phyloP scores from a whole-genome alignment of 2,329 filamentous ascomycete genomes.

The Beauveria brongniartii region DNA sequence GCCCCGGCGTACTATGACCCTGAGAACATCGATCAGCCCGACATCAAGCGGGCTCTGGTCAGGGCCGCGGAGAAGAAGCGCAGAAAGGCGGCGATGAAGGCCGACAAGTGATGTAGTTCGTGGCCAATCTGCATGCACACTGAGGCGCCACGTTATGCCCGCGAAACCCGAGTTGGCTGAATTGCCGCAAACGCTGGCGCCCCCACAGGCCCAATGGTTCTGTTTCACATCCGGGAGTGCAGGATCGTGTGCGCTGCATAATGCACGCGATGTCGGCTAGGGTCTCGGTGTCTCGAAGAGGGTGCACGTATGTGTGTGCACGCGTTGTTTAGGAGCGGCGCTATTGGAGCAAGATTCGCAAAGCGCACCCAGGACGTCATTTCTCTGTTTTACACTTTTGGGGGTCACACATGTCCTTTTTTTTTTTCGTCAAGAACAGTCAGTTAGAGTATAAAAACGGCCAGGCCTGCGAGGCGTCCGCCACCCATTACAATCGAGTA shows the following conservation, averaged over 20 bases:
- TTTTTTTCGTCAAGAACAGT: background rate
- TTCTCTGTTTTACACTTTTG: background rate
- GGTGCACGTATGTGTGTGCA: background rate
- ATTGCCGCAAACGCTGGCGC: background rate
- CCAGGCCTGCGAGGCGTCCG: background rate
- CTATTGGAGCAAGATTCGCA: background rate
- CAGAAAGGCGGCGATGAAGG: slow-evolving; percentile 50
- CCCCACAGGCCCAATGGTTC: background rate
- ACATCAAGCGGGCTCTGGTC: slow-evolving; percentile 64
- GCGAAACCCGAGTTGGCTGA: no score
- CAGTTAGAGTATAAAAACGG: slow-evolving; percentile 5
- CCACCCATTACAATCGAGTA: background rate
- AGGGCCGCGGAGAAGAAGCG: slow-evolving; percentile 52
- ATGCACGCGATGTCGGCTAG: background rate
- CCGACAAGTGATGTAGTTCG: slow-evolving; percentile 27
- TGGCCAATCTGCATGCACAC: background rate
- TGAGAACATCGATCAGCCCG: slow-evolving; percentile 72
- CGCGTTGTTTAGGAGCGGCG: background rate
- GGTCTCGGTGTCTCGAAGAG: background rate
- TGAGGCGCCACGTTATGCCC: background rate
- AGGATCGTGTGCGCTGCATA: background rate
- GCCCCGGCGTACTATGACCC: slow-evolving; percentile 90
- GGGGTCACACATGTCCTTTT: background rate
- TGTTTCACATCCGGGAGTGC: background rate
- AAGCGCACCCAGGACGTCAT: background rate